These are phyloP conservation scores for Halophytophthora batemanensis DNA, from an alignment of 352 stramenopile species.

Conservation along the genomic window DNA sequence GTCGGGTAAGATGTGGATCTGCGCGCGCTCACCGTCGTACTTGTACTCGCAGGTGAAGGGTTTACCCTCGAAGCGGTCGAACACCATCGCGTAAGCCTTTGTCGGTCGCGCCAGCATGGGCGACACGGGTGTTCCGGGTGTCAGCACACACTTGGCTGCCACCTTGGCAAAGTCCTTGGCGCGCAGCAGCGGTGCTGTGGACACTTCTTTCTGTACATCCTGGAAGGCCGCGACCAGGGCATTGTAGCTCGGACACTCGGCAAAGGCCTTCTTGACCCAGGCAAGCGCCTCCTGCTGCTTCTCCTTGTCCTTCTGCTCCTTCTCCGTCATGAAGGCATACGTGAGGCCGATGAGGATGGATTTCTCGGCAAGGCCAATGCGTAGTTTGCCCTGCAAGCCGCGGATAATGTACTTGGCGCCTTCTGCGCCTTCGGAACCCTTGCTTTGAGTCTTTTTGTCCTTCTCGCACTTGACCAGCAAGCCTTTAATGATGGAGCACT, in stretches of 20 bases:
- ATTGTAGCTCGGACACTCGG: conserved; percentile 96
- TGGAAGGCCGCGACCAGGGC: conserved; percentile 90
- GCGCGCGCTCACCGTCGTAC: conserved; percentile 98
- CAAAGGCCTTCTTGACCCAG: conserved; percentile 98
- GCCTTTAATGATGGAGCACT: conserved; percentile 96
- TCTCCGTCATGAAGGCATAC: conserved; percentile 93
- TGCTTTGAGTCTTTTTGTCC: conserved; percentile 52
- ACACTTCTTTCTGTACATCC: conserved; percentile 40
- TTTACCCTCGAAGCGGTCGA: conserved; percentile 95
- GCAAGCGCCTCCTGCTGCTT: conserved; percentile 88
- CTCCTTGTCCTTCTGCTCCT: conserved; percentile 76
- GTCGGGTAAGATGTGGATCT: conserved; percentile 91
- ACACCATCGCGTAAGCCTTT: conserved; percentile 95
- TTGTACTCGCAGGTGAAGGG: conserved; percentile 99
- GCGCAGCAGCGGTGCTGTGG: conserved; percentile 39
- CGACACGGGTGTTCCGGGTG: conserved; percentile 95
- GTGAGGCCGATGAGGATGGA: conserved; percentile 97
- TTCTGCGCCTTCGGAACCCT: conserved; percentile 70
- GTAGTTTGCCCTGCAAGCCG: conserved; percentile 97
- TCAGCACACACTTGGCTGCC: conserved; percentile 85
- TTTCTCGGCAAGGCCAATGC: conserved; percentile 96
- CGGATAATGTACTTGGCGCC: conserved; percentile 98
- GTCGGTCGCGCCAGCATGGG: conserved; percentile 99
- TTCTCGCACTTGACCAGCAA: conserved; percentile 93
- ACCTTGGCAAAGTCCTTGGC: conserved; percentile 60